These are phyloP conservation scores for Aspergillus sp. DNA, from an alignment of 2,329 filamentous ascomycete genomes.

Conservation along the genomic window DNA sequence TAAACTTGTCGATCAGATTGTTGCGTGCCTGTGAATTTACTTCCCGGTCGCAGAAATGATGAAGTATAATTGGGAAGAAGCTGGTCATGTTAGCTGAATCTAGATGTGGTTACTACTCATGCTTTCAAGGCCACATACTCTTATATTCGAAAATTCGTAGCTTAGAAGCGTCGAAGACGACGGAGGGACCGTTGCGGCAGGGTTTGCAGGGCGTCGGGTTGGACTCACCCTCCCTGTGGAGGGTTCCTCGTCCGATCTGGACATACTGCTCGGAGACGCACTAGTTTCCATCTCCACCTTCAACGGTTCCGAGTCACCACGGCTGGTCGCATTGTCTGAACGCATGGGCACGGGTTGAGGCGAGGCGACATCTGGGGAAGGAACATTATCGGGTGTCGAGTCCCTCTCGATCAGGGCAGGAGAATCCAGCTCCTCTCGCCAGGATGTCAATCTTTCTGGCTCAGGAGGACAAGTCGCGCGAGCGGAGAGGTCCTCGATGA, in stretches of 20 bases:
- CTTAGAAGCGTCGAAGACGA: constrained; percentile 47
- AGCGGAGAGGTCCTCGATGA: constrained; percentile 44
- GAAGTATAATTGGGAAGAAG: constrained; percentile 77
- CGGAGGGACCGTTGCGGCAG: constrained; percentile 32
- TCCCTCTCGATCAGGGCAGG: constrained; percentile 23
- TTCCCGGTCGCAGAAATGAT: constrained; percentile 81
- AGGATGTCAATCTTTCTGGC: constrained; percentile 31
- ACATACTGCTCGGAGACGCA: constrained; percentile 25
- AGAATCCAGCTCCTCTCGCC: constrained; percentile 33
- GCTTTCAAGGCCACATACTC: constrained; percentile 42
- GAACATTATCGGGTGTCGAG: constrained; percentile 26
- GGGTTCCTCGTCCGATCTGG: constrained; percentile 32
- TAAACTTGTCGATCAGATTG: constrained; percentile 91
- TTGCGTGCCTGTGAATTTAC: constrained; percentile 85
- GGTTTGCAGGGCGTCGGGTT: constrained; percentile 24
- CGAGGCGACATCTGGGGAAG: constrained; percentile 24
- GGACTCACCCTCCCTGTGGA: constrained; percentile 33
- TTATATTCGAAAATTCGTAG: constrained; percentile 56
- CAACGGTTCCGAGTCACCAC: constrained; percentile 26
- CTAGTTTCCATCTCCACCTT: constrained; percentile 23
- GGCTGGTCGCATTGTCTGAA: constrained; percentile 27
- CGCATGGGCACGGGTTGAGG: constrained; percentile 27
- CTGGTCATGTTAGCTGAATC: constrained; percentile 45
- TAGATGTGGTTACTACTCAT: neutral
- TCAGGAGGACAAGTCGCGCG: constrained; percentile 54